Evolutionary conservation across 306 rosid species (phyloP).

Genomic region (Citrullus amarus): DNA sequence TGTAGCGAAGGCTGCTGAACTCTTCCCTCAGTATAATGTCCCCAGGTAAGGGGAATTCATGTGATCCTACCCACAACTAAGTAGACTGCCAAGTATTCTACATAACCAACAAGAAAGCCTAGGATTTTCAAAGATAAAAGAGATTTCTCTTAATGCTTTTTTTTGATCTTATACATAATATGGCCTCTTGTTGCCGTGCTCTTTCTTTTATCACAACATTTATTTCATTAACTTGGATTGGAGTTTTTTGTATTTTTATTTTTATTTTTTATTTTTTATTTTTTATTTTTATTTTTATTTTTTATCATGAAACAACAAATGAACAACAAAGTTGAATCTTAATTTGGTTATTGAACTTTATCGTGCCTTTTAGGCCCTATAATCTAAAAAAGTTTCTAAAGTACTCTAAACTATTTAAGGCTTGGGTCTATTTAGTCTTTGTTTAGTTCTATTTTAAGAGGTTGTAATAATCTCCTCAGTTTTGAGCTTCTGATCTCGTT

Average conservation of each 20-base stretch:
- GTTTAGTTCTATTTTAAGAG: no score
- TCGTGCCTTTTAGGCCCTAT: not conserved
- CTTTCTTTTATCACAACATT: not conserved
- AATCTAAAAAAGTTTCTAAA: not conserved
- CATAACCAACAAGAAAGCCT: not conserved
- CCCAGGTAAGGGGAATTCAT: conserved; percentile 40
- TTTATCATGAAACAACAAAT: not conserved
- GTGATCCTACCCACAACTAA: not conserved
- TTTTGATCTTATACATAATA: not conserved
- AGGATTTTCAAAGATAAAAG: not conserved
- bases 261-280: not conserved
- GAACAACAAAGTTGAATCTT: not conserved
- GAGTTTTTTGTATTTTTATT: not conserved
- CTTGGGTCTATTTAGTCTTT: not conserved
- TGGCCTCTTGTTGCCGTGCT: not conserved
- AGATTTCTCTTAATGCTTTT: no score
- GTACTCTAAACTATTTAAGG: not conserved
- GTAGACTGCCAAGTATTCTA: not conserved
- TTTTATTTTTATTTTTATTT: not conserved
- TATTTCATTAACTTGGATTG: not conserved
- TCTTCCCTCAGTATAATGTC: conserved; percentile 62
- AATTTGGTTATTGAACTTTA: not conserved
- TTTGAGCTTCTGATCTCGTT: not conserved
- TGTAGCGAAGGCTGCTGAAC: conserved; percentile 68
- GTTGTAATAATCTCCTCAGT: no score